These are phyloP conservation scores for Colletotrichum viniferum DNA, from an alignment of 2,329 filamentous ascomycete species.

Conservation along the genomic window DNA sequence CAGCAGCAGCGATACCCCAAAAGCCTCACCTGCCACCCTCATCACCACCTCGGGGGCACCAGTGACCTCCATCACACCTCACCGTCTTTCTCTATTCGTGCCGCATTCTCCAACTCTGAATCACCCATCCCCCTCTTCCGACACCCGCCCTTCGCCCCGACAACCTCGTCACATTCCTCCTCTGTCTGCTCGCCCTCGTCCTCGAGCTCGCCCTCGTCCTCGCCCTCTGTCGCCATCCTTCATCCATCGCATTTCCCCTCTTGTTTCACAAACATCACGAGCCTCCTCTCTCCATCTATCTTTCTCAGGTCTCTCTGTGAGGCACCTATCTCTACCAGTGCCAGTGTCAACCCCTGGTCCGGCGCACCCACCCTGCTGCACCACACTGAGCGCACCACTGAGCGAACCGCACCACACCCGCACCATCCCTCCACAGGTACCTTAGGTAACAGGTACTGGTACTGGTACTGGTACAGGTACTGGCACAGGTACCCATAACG, in stretches of 20 bases:
- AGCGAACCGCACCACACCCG: slow-evolving; percentile 4
- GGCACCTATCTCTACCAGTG: neutral
- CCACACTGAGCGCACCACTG: neutral
- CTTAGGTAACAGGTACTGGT: neutral
- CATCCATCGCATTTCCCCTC: neutral
- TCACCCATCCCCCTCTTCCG: neutral
- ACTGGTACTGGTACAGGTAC: neutral
- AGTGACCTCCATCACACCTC: neutral
- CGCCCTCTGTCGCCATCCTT: neutral
- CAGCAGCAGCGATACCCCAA: neutral
- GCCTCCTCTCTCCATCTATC: neutral
- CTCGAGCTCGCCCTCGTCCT: neutral
- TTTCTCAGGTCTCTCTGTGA: neutral
- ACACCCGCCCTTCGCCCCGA: neutral
- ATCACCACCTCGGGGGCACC: neutral
- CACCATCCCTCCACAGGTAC: neutral
- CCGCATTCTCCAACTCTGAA: neutral
- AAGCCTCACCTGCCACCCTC: slow-evolving; percentile 2
- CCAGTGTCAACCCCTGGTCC: neutral
- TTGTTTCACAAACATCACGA: slow-evolving; percentile 20
- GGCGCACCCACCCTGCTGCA: neutral
- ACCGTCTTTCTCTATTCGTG: neutral
- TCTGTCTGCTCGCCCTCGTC: neutral
- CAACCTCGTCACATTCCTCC: neutral
- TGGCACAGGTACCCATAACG: neutral